These are phyloP conservation scores for Cordyceps cateniannulata DNA, from an alignment of 2,329 filamentous ascomycete species.

Conservation along the genomic window DNA sequence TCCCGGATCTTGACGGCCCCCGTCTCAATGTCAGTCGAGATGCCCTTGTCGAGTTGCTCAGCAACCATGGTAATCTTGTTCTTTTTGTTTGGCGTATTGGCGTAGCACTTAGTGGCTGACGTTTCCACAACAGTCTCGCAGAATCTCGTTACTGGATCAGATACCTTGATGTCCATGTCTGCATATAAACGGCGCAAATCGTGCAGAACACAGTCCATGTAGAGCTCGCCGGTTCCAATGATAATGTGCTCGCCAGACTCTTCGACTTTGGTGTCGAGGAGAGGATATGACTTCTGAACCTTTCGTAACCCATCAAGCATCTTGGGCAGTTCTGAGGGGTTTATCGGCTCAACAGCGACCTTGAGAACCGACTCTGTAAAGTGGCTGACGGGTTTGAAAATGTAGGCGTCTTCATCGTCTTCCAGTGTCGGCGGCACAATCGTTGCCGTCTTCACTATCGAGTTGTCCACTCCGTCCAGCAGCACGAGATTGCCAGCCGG, in stretches of 20 bases:
- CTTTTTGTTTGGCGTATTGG: conserved; percentile 97
- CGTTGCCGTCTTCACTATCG: conserved; percentile 95
- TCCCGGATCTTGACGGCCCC: conserved; percentile 89
- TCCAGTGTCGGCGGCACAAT: conserved; percentile 74
- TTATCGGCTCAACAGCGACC: conserved; percentile 95
- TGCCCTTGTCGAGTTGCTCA: conserved; percentile 89
- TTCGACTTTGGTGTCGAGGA: conserved; percentile 94
- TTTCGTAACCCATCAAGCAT: conserved; percentile 97
- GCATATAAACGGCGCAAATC: conserved; percentile 90
- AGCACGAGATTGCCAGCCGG: conserved; percentile 91
- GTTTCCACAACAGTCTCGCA: conserved; percentile 97
- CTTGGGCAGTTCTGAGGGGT: conserved; percentile 94
- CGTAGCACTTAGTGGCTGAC: conserved; percentile 96
- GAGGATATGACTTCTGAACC: conserved; percentile 95
- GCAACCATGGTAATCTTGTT: conserved; percentile 99
- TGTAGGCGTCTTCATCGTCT: conserved; percentile 86
- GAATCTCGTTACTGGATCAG: conserved; percentile 93
- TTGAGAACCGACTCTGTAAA: conserved; percentile 98
- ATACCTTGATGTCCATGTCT: conserved; percentile 99
- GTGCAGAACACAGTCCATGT: conserved; percentile 98
- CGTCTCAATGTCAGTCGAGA: conserved; percentile 88
- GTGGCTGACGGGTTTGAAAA: conserved; percentile 87
- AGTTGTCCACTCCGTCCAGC: conserved; percentile 91
- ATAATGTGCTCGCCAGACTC: conserved; percentile 96
- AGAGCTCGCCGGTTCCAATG: conserved; percentile 93